A percentile compares a stretch with the other conserved stretches of the same genome.
phyloP scores from a whole-genome alignment of 2,329 filamentous ascomycete species.

The Trichoderma harzianum region DNA sequence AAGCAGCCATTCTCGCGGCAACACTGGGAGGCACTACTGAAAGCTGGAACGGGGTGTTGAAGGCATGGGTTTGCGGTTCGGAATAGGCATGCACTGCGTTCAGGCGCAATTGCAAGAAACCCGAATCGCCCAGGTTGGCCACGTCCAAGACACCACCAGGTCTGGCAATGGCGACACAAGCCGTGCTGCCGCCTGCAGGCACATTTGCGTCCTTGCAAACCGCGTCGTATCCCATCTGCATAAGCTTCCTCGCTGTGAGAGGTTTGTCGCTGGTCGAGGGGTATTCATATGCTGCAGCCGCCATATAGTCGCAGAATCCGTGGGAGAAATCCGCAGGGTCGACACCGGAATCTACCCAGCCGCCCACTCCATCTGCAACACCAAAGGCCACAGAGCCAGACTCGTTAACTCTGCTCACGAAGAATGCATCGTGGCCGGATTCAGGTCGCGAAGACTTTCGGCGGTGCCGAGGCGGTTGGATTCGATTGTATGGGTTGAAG shows the following conservation, averaged over 20 bases:
- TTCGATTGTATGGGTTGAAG: slow-evolving; percentile 64
- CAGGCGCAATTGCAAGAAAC: slow-evolving; percentile 80
- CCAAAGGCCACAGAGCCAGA: slow-evolving; percentile 74
- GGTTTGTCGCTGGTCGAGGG: slow-evolving; percentile 34
- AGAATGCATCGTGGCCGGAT: slow-evolving; percentile 95
- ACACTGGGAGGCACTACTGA: slow-evolving; percentile 81
- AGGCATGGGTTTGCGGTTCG: slow-evolving; percentile 86
- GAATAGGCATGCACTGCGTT: slow-evolving; percentile 84
- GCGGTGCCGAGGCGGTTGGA: slow-evolving; percentile 44
- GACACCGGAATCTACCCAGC: slow-evolving; percentile 88
- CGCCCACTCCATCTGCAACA: slow-evolving; percentile 90
- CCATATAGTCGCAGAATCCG: slow-evolving; percentile 91
- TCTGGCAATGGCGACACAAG: slow-evolving; percentile 76
- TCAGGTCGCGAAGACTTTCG: slow-evolving; percentile 54
- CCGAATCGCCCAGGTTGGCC: slow-evolving; percentile 93
- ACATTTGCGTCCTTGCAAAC: slow-evolving; percentile 73
- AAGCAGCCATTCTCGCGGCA: slow-evolving; percentile 74
- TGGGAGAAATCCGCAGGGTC: slow-evolving; percentile 96
- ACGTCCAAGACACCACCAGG: slow-evolving; percentile 75
- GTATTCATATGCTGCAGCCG: slow-evolving; percentile 64
- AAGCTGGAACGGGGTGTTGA: slow-evolving; percentile 96
- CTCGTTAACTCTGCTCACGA: slow-evolving; percentile 76
- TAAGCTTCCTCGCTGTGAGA: slow-evolving; percentile 63
- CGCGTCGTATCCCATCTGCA: slow-evolving; percentile 81
- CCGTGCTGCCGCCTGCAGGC: slow-evolving; percentile 83